Conservation (phyloP, 202 grass and related monocot species). For the Zizania palustris region DNA sequence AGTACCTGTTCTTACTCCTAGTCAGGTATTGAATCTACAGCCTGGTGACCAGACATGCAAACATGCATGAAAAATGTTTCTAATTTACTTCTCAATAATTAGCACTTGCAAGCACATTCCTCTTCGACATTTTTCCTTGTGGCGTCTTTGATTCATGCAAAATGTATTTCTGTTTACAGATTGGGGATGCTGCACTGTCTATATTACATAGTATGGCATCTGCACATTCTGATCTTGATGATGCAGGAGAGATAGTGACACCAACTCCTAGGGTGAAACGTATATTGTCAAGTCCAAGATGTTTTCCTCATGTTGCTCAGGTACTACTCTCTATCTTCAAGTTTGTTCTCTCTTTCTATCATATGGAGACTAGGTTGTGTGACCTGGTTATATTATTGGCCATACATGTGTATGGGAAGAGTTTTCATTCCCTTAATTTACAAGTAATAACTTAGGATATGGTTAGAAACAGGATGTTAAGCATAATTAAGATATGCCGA, state of each 20-base stretch:
- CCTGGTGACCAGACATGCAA: not conserved
- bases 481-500: conserved; percentile 4
- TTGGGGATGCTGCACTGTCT: conserved; percentile 82
- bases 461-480: conserved; percentile 18
- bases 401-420: conserved; percentile 2
- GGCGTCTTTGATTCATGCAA: conserved; percentile 31
- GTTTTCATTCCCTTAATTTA: conserved; percentile 17
- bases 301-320: conserved; percentile 98
- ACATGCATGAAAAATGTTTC: not conserved
- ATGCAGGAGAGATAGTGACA: conserved; percentile 96
- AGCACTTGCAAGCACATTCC: not conserved
- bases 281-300: conserved; percentile 92
- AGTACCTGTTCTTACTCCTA: conserved; percentile 85
- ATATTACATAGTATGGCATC: conserved; percentile 95
- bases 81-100: not conserved
- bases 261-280: conserved; percentile 95
- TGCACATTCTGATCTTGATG: conserved; percentile 98
- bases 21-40: conserved; percentile 67
- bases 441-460: conserved; percentile 12
- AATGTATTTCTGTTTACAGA: conserved; percentile 54
- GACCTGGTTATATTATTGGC: not conserved
- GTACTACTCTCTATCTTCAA: conserved; percentile 51
- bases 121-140: conserved; percentile 9
- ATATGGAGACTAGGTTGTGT: conserved; percentile 24
- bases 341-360: conserved; percentile 39